Evolutionary conservation across 192 early-diverging fungal species (phyloP), one percentile per base, ranked within the genome.

Genomic region (Coemansia reversa): DNA sequence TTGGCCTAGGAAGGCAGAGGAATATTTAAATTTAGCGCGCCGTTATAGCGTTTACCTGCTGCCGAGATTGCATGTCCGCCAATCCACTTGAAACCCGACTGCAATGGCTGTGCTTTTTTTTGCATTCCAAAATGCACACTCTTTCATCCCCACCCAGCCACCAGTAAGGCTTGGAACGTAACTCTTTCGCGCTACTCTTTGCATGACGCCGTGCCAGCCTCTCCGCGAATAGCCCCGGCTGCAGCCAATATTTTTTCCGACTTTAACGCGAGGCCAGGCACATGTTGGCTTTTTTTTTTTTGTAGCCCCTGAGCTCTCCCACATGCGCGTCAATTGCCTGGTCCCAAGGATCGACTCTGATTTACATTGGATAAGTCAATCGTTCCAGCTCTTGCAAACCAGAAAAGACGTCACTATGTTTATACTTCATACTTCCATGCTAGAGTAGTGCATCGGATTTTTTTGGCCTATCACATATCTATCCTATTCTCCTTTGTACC

Each of bases 261-360:
- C 39, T 45, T 45, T 14, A 45, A 16, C 7, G 9, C 39, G 39
- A 45, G 39, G 39, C 39, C 14, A 5, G 39, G 39, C 60, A 51
- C 49, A 18, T 51, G 22, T 49, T 62, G 22, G 49, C 1, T 11
- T 35, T 19, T 23, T 53, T 11, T 35, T 19, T 23, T 53, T 25
- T 32, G 49, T 30, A 29, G 50, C 27, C 59, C 33, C 33, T 32
- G 27, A 27, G 30, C 32, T 28, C 30, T 25, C 60, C 16, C 49
- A 50, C 51, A 62, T 62, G 60, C 60, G 60, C 30, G 60, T 62
- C 50, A 50, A 62, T 62, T 62, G 60, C 60, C 51, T 62, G 27
- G 8, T 2, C 55, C 29, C 6, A 56, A 52, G 60, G 60, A 62
- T 62, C 47, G 47, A 39, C 60, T 28, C 5, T 28, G 33, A 42